Evolutionary conservation across 306 rosid genomes (phyloP).

Genomic region (Cicer pinnatifidum): DNA sequence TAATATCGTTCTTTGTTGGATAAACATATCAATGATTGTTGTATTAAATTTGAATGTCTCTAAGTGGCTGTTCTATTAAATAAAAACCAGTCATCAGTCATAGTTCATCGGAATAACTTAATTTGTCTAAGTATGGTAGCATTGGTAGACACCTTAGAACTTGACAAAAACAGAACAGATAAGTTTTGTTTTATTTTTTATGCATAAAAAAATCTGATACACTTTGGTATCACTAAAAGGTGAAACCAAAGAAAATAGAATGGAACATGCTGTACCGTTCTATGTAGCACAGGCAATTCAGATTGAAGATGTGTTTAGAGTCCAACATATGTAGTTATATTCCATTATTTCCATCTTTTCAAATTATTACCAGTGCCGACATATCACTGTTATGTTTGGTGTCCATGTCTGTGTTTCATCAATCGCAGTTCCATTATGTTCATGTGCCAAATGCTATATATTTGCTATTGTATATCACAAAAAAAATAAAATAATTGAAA

Average conservation of each 20-base stretch:
- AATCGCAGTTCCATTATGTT: no score
- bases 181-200: background rate
- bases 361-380: no score
- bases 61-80: background rate
- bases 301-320: no score
- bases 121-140: background rate
- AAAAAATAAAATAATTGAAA: background rate
- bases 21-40: background rate
- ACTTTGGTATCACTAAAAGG: background rate
- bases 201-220: background rate
- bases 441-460: background rate
- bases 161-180: background rate
- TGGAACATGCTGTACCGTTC: no score
- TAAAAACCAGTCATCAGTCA: slow-evolving; percentile 8
- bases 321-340: no score
- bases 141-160: background rate
- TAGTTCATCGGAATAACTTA: no score
- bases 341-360: no score
- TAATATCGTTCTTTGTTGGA: background rate
- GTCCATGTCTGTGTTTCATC: no score
- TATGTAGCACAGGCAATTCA: no score
- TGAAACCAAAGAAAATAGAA: background rate
- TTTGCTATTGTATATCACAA: slow-evolving; percentile 18
- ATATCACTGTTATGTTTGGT: no score
- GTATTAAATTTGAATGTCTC: slow-evolving; percentile 19